phyloP scores from a whole-genome alignment of 148 eudicot genomes.

The Rhododendron ferrugineum region DNA sequence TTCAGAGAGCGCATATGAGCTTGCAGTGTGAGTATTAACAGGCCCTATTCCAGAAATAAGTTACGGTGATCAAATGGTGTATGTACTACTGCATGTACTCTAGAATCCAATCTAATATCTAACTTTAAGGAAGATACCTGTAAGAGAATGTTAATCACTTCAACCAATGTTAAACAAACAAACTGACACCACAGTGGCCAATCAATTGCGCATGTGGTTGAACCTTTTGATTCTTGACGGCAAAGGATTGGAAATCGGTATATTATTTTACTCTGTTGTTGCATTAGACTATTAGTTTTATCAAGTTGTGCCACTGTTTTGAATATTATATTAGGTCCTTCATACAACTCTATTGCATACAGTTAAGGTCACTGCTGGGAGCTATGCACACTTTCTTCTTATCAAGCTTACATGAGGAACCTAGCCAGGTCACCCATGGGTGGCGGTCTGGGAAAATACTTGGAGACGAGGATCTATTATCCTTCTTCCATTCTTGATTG shows the following conservation, averaged over 20 bases:
- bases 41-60: constrained; percentile 50
- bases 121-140: neutral
- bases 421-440: neutral
- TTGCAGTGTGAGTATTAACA: constrained; percentile 72
- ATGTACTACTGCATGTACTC: neutral
- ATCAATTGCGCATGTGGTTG: neutral
- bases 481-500: neutral
- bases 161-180: neutral
- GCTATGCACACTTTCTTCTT: neutral
- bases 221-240: neutral
- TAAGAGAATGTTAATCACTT: neutral
- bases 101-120: neutral
- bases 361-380: neutral
- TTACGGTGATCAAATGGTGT: neutral
- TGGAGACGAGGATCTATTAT: neutral
- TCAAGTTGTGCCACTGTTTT: neutral
- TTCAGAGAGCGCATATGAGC: constrained; percentile 42
- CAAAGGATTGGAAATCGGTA: neutral
- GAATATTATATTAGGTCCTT: neutral
- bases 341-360: neutral
- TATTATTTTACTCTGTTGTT: neutral
- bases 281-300: constrained; percentile 5
- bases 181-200: neutral
- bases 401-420: neutral
- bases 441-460: neutral